These are phyloP conservation scores for Aspergillus fijiensis DNA, from an alignment of 2,329 filamentous ascomycete genomes.

Conservation along the genomic window DNA sequence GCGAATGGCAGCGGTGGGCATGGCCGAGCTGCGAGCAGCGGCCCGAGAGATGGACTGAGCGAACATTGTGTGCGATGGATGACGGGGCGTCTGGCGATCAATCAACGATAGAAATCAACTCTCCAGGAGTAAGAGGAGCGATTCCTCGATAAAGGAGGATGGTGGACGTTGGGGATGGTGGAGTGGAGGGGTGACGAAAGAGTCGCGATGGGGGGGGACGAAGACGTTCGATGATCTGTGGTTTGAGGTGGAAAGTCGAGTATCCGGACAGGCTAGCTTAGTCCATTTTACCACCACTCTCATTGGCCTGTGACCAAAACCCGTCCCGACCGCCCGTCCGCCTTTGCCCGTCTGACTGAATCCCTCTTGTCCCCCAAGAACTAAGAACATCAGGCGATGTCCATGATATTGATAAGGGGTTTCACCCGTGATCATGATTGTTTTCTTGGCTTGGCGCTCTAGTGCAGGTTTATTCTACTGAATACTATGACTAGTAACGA, in stretches of 20 bases:
- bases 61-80: conserved; percentile 46
- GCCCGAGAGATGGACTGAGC: conserved; percentile 48
- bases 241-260: conserved; percentile 44
- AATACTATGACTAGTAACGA: too few species aligned
- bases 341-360: conserved; percentile 5
- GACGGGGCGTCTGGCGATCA: conserved; percentile 30
- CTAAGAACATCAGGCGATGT: conserved; percentile 23
- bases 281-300: conserved; percentile 34
- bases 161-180: conserved; percentile 20
- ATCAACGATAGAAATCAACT: conserved; percentile 24
- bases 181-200: conserved; percentile 32
- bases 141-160: conserved; percentile 27
- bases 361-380: conserved; percentile 10
- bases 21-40: conserved; percentile 44
- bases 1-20: conserved; percentile 36
- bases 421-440: not conserved
- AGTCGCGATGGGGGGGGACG: conserved; percentile 33
- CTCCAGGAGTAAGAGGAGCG: conserved; percentile 20
- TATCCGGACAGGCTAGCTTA: conserved; percentile 36
- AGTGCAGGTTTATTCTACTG: not conserved
- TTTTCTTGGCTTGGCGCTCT: not conserved
- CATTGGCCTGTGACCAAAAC: conserved; percentile 33
- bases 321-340: conserved; percentile 16
- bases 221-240: conserved; percentile 32
- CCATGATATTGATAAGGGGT: not conserved